Base-by-base conservation (phyloP, 1,139 yeast genomes). In the Blastobotrys petasosporus region DNA sequence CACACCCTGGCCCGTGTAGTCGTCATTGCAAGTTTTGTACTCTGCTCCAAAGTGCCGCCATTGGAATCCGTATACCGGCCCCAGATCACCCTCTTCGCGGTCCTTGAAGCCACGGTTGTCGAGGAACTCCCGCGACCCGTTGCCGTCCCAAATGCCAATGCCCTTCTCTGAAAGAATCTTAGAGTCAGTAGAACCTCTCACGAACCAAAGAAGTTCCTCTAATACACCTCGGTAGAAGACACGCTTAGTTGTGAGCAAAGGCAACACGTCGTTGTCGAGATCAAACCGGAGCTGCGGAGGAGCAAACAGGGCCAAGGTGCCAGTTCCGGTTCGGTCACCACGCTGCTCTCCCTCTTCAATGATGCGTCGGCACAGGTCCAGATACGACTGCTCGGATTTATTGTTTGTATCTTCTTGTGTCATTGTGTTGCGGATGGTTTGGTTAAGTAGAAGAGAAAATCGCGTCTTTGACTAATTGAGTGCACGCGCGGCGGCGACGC, bases 21-120 rank as follows among this genome's bases (percentile, higher is more conserved):
- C 94, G 5, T 90, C 74, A 52, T 90, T 90, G 61, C 96, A 87
- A 48, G 86, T 88, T 36, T 62, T 71, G 64, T 92, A 92, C 54
- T 83, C 79, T 3, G 98, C 98, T 29, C 98, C 98, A 63, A 94
- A 92, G 65, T 94, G 98, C 60, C 99, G 79, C 99, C 99, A 92
- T 67, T 92, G 99, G 68, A 94, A 92, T 0, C 99, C 99, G 63
- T 92, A 92, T 2, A 92, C 97, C 1, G 99, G 98, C 0, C 99
- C 99, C 57, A 92, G 69, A 66, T 92, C 99, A 47, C 97, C 97
- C 58, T 80, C 97, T 52, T 92, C 74, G 60, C 96, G 80, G 49
- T 85, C 74, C 0, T 75, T 73, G 41, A 92, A 74, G 0, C 98
- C 98, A 36, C 88, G 69, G 9, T 79, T 75, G 62, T 92, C 97